Percentiles rank a stretch among this genome's conserved stretches.
phyloP scores from a whole-genome alignment of 2,329 filamentous ascomycete species.

The Furcasterigmium sp. region DNA sequence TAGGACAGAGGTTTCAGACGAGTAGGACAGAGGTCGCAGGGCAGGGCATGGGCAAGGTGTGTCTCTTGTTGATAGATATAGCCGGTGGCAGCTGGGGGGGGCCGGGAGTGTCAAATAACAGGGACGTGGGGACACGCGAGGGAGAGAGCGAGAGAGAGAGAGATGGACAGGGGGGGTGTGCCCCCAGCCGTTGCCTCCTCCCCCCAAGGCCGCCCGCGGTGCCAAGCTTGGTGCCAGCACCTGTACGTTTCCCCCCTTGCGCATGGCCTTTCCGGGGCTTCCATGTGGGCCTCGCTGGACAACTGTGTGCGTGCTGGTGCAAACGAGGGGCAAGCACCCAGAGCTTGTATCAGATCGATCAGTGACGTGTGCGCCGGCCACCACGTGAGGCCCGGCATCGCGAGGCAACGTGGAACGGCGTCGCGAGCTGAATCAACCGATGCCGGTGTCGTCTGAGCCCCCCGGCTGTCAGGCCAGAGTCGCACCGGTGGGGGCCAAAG shows the following conservation, averaged over 20 bases:
- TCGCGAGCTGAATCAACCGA: neutral
- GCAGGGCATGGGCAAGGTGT: no score
- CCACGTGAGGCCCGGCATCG: neutral
- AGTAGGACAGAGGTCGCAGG: conserved; percentile 13
- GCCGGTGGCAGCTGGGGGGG: no score
- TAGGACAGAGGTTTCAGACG: conserved; percentile 8
- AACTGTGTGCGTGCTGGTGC: neutral
- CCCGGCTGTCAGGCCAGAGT: neutral
- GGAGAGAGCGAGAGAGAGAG: conserved; percentile 9
- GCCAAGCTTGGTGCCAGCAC: neutral
- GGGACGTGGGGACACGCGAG: no score
- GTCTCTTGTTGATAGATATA: no score
- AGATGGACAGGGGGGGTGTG: conserved; percentile 13
- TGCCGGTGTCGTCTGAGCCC: neutral
- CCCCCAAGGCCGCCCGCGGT: neutral
- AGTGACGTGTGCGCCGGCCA: neutral
- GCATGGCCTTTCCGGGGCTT: neutral
- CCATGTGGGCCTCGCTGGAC: neutral
- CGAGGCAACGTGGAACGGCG: neutral
- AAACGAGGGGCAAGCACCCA: neutral
- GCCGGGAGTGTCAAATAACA: no score
- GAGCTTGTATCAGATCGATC: neutral
- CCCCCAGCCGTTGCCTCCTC: no score
- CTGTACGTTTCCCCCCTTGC: neutral
- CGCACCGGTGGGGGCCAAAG: neutral